These are phyloP conservation scores for Rhodotorula babjevae DNA, from an alignment of 768 basidiomycete genomes.

Conservation along the genomic window DNA sequence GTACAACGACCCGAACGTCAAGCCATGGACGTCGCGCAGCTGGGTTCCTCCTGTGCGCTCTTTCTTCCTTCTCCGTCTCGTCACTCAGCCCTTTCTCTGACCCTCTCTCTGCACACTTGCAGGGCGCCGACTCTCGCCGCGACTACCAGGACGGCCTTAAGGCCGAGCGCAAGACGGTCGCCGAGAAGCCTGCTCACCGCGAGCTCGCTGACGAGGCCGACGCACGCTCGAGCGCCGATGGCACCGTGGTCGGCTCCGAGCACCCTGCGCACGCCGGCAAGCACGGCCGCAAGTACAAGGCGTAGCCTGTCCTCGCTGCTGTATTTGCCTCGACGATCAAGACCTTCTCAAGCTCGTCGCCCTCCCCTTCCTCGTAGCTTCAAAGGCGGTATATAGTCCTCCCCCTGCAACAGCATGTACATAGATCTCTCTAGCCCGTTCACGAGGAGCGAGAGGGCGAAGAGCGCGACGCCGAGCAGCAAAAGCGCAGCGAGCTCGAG, in stretches of 20 bases:
- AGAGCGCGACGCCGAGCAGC: too few species aligned
- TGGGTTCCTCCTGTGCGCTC: conserved; percentile 53
- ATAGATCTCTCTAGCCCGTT: too few species aligned
- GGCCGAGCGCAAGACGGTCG: conserved; percentile 14
- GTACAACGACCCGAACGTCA: conserved; percentile 55
- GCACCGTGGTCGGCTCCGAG: conserved; percentile 17
- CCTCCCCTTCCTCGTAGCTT: too few species aligned
- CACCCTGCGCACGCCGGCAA: background rate
- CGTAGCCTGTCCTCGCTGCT: background rate
- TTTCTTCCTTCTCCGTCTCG: background rate
- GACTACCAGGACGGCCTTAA: conserved; percentile 19
- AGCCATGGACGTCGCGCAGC: conserved; percentile 60
- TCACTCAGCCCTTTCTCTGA: background rate
- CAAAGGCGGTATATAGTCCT: too few species aligned
- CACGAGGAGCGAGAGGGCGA: too few species aligned
- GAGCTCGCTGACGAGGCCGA: conserved; percentile 30
- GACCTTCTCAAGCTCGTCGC: too few species aligned
- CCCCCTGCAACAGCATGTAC: too few species aligned
- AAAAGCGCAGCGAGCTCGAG: too few species aligned
- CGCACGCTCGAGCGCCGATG: conserved; percentile 9
- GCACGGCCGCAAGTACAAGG: conserved; percentile 7
- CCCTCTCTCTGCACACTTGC: background rate
- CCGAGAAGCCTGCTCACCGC: conserved; percentile 29
- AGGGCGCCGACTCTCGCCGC: conserved; percentile 21
- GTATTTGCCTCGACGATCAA: too few species aligned